Evolutionary conservation across 1,284 basidiomycete species (phyloP), one percentile per base, ranked within the genome.

Genomic region (Pterula multifida): DNA sequence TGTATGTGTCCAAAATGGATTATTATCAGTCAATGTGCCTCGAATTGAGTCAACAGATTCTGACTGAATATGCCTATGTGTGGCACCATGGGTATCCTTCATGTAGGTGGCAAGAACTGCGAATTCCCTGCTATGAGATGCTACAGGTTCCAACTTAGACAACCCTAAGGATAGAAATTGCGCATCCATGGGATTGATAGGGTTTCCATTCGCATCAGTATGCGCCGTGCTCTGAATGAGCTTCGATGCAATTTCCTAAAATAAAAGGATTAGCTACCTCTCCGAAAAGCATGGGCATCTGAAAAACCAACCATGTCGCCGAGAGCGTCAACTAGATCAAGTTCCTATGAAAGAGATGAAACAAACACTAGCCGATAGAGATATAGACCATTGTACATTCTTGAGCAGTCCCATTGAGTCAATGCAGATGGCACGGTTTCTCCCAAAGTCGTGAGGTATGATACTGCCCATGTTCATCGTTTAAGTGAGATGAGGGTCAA

Each of bases 291-390:
- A 11, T 9, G n/a, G 9, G n/a, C 32, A 35, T n/a, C n/a, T 9
- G n/a, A n/a, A 35, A 35, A 35, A n/a, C 57, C 17, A 55, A 71
- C 73, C 75, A 81, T 79, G 58, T 81, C 78, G 32, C 76, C 78
- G 19, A 84, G 71, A 3, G 78, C 76, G 54, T 82, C 79, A 17
- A 83, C 76, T 15, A 82, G 71, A 21, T 81, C 78, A 21, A 84
- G 69, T 67, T 84, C 79, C 68, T 24, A 49, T 4, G 19, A 6
- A n/a, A 42, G 4, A 11, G 9, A 11, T 11, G 9, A 11, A 42
- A 22, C 4, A 17, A 42, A 6, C 39, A 42, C n/a, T n/a, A n/a
- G n/a, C n/a, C n/a, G n/a, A n/a, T n/a, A n/a, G n/a, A n/a, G 3
- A 45, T 26, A 28, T 2, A 26, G 9, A 49, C 23, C 12, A 50